phyloP scores from a whole-genome alignment of 2,329 filamentous ascomycete genomes.

The Graphilbum sp. region DNA sequence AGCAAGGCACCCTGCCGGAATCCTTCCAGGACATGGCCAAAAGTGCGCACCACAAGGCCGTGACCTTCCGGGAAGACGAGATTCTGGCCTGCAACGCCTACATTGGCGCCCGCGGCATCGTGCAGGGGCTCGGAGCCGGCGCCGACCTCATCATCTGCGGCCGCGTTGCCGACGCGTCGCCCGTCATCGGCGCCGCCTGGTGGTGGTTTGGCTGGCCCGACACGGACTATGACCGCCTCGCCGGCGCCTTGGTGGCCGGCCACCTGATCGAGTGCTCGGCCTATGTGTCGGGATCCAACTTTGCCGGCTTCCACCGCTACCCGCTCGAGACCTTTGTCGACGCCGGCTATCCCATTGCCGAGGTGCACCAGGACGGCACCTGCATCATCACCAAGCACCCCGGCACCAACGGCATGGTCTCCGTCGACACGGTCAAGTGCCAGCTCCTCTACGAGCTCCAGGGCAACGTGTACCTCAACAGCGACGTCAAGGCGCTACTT shows the following conservation, averaged over 20 bases:
- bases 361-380: constrained; percentile 17
- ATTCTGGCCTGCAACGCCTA: constrained; percentile 28
- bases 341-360: constrained; percentile 22
- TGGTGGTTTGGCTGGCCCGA: constrained; percentile 38
- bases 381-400: constrained; percentile 20
- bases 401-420: constrained; percentile 2
- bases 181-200: constrained; percentile 37
- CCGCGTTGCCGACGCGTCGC: constrained; percentile 22
- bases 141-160: constrained; percentile 33
- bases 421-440: background rate
- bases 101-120: constrained; percentile 31
- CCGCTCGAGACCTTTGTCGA: constrained; percentile 13
- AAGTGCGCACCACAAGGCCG: background rate
- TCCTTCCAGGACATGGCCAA: constrained; percentile 3
- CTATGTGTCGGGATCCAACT: constrained; percentile 39
- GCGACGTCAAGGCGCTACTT: constrained; percentile 27
- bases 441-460: constrained; percentile 10
- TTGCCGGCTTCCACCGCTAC: constrained; percentile 29
- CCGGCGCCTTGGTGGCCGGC: constrained; percentile 31
- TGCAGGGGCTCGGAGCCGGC: constrained; percentile 22
- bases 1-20: background rate
- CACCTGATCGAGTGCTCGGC: constrained; percentile 36
- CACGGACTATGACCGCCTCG: constrained; percentile 29
- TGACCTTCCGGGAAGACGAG: background rate
- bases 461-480: constrained; percentile 27